phyloP scores from a whole-genome alignment of 228 moss, liverwort and hornwort genomes.

The Sphagnum magellanicum region DNA sequence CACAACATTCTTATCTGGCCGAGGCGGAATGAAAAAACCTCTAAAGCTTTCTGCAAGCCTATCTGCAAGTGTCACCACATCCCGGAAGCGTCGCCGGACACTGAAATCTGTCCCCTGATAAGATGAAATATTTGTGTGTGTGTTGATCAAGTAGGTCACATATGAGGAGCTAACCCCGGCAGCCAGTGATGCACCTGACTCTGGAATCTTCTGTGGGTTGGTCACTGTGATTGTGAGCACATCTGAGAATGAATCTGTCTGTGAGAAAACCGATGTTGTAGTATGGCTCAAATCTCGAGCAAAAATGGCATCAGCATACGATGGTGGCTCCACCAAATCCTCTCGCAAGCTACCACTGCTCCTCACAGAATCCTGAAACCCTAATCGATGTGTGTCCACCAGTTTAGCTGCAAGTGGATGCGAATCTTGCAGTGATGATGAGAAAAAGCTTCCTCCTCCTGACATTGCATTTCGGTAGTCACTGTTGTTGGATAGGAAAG shows the following conservation, averaged over 20 bases:
- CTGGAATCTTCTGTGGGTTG: conserved; percentile 87
- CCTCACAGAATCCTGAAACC: conserved; percentile 65
- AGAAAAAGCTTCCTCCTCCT: conserved; percentile 59
- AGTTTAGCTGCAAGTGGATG: conserved; percentile 30
- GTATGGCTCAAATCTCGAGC: conserved; percentile 67
- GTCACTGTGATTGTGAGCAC: conserved; percentile 63
- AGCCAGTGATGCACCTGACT: conserved; percentile 64
- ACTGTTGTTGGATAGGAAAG: conserved; percentile 70
- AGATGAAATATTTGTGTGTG: conserved; percentile 78
- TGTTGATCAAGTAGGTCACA: conserved; percentile 71
- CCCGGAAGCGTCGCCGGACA: conserved; percentile 86
- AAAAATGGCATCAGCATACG: conserved; percentile 98
- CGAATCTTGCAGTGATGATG: conserved; percentile 48
- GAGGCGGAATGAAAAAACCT: conserved; percentile 93
- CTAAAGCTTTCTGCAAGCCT: conserved; percentile 75
- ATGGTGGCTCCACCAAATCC: conserved; percentile 84
- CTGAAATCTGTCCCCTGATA: conserved; percentile 82
- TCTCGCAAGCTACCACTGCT: conserved; percentile 62
- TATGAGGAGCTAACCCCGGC: conserved; percentile 69
- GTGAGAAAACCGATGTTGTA: conserved; percentile 53
- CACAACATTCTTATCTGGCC: conserved; percentile 95
- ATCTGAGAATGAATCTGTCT: conserved; percentile 50
- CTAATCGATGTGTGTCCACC: conserved; percentile 66
- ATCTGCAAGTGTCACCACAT: conserved; percentile 85
- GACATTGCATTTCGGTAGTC: conserved; percentile 95